Percentiles rank a stretch among this genome's conserved stretches.
phyloP scores from a whole-genome alignment of 2,329 filamentous ascomycete species.

The Dactylellina parvicollis region DNA sequence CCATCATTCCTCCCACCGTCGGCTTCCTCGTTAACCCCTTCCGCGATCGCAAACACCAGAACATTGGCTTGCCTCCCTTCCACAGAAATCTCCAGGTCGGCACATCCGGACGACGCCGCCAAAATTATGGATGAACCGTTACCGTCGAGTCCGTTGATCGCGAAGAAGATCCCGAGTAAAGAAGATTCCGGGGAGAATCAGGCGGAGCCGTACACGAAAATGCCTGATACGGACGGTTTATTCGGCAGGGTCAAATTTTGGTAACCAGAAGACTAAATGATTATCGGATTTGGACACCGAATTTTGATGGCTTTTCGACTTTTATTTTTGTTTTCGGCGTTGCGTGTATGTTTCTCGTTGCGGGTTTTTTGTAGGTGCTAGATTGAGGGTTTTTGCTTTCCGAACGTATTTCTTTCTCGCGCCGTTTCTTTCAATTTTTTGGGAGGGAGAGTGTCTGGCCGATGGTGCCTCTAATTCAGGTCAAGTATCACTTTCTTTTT shows the following conservation, averaged over 20 bases:
- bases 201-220: conserved; percentile 46
- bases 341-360: background rate
- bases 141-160: conserved; percentile 40
- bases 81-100: conserved; percentile 44
- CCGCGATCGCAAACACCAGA: conserved; percentile 48
- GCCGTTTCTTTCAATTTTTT: too few species aligned
- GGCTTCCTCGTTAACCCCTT: conserved; percentile 24
- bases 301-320: too few species aligned
- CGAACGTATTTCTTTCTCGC: too few species aligned
- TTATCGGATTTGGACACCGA: background rate
- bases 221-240: conserved; percentile 16
- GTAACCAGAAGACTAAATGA: conserved; percentile 1
- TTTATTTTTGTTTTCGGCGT: background rate
- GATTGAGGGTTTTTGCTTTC: too few species aligned
- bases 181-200: conserved; percentile 53
- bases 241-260: conserved; percentile 49
- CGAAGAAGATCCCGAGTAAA: conserved; percentile 52
- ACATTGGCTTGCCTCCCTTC: conserved; percentile 46
- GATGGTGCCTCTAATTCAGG: too few species aligned
- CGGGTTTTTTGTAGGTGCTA: background rate
- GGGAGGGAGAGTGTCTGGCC: too few species aligned
- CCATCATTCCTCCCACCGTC: conserved; percentile 6
- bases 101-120: conserved; percentile 49
- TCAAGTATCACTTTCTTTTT: too few species aligned
- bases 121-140: conserved; percentile 53